phyloP scores from a whole-genome alignment of 139 green algal species.

The Coccomyxa sp. region DNA sequence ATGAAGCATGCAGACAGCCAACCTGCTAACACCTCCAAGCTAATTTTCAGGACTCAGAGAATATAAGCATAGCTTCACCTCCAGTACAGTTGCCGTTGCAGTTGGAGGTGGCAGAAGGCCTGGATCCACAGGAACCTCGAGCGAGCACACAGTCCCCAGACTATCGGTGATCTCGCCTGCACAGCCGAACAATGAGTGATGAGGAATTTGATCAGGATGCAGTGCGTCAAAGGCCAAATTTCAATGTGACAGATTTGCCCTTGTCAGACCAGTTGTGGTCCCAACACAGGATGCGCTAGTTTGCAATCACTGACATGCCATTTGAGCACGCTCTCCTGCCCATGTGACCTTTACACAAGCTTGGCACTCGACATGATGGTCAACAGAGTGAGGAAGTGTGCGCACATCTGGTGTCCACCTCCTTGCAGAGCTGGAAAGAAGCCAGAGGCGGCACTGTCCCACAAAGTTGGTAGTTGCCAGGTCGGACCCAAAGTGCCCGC shows the following conservation, averaged over 20 bases:
- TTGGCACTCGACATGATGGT: no score
- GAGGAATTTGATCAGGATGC: background rate
- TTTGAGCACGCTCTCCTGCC: no score
- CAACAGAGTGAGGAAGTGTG: background rate
- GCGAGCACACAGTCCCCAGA: background rate
- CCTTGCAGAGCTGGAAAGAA: background rate
- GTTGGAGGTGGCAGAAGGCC: background rate
- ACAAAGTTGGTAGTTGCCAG: slow-evolving; percentile 7
- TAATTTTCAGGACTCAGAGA: no score
- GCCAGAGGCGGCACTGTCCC: background rate
- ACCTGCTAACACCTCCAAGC: no score
- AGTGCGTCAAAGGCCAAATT: no score
- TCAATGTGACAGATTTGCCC: no score
- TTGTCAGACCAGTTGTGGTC: no score
- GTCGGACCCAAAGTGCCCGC: background rate
- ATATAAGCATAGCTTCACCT: background rate
- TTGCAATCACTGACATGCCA: no score
- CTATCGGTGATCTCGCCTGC: background rate
- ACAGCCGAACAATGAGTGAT: background rate
- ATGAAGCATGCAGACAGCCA: background rate
- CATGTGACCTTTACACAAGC: no score
- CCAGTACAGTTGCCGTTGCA: background rate
- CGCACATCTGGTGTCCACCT: background rate
- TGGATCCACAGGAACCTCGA: background rate
- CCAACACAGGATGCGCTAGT: background rate